These are phyloP conservation scores for Venturiaceae sp. DNA, from an alignment of 2,329 filamentous ascomycete genomes.

Conservation along the genomic window DNA sequence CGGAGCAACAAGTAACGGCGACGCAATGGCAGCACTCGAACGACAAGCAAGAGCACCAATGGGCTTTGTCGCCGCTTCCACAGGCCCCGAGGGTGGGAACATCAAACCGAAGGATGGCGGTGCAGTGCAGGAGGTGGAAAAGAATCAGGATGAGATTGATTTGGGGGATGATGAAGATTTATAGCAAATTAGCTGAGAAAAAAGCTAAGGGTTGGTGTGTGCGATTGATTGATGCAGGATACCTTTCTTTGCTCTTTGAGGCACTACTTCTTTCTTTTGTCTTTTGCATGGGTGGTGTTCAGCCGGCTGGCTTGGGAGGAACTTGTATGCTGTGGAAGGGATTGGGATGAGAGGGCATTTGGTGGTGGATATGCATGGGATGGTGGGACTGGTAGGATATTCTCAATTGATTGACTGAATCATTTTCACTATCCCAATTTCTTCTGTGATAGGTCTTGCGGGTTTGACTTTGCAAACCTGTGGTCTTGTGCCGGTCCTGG, in stretches of 20 bases:
- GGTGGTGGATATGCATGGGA: not conserved
- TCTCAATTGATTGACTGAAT: too few species aligned
- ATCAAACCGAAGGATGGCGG: conserved; percentile 2
- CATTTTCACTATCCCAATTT: too few species aligned
- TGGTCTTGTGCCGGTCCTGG: too few species aligned
- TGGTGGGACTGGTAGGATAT: not conserved
- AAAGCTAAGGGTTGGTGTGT: too few species aligned
- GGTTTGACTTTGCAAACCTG: too few species aligned
- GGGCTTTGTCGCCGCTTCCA: conserved; percentile 84
- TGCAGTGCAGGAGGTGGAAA: not conserved
- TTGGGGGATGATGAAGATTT: conserved; percentile 45
- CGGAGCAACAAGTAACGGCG: conserved; percentile 32
- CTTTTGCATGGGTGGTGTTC: not conserved
- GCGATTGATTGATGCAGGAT: too few species aligned
- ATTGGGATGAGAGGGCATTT: not conserved
- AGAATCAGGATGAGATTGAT: conserved; percentile 79
- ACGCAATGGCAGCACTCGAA: conserved; percentile 86
- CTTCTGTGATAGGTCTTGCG: too few species aligned
- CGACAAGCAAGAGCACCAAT: conserved; percentile 78
- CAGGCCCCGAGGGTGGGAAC: conserved; percentile 57
- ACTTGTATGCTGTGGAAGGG: not conserved
- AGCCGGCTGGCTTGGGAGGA: not conserved
- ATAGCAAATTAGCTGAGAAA: too few species aligned
- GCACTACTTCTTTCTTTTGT: not conserved
- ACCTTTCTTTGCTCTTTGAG: not conserved